Conservation (phyloP, 202 grass and related monocot species). For the Schoenoplectus tabernaemontani region DNA sequence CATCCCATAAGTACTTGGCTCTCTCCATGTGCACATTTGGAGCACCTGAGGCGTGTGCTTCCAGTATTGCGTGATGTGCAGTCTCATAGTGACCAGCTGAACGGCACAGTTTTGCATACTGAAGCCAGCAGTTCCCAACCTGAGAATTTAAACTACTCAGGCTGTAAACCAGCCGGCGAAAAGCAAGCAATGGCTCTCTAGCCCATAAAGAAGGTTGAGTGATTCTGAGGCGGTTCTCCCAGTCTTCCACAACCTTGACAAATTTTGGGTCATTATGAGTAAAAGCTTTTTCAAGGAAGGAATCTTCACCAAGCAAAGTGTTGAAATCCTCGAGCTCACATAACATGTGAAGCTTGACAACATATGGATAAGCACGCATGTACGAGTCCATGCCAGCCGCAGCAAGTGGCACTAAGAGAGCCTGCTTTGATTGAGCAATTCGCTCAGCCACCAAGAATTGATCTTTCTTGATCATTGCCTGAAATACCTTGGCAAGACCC, state of each 20-base stretch:
- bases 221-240: conserved; percentile 89
- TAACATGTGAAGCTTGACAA: conserved; percentile 94
- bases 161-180: conserved; percentile 75
- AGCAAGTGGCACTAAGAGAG: conserved; percentile 76
- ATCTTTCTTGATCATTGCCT: conserved; percentile 93
- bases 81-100: conserved; percentile 87
- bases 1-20: conserved; percentile 90
- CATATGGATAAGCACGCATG: conserved; percentile 96
- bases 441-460: conserved; percentile 67
- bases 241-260: conserved; percentile 65
- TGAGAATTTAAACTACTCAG: conserved; percentile 65
- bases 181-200: conserved; percentile 91
- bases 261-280: conserved; percentile 51
- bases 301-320: conserved; percentile 57
- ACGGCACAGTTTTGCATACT: conserved; percentile 88
- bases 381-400: conserved; percentile 99
- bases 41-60: conserved; percentile 81
- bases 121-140: conserved; percentile 94
- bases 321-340: conserved; percentile 87
- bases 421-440: conserved; percentile 78
- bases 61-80: conserved; percentile 80
- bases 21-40: conserved; percentile 88
- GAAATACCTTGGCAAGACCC: conserved; percentile 93
- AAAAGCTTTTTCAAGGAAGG: conserved; percentile 74
- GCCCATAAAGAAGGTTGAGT: conserved; percentile 89